Evolutionary conservation across 2,329 filamentous ascomycete genomes (phyloP).

Genomic region (Fusarium lyarnte): DNA sequence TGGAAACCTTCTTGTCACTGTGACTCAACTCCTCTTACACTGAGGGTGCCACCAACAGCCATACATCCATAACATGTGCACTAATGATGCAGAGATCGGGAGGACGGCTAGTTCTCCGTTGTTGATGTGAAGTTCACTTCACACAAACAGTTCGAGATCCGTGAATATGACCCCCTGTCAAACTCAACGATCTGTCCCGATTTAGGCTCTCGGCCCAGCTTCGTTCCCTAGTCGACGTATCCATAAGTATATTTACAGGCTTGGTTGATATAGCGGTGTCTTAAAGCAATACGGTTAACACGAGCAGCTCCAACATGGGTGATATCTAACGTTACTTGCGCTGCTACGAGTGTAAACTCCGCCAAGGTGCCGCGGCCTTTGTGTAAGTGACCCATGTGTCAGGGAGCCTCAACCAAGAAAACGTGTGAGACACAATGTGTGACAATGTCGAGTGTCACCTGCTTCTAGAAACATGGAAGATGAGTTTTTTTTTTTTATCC

Average conservation of each 20-base stretch:
- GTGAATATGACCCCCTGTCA: conserved; percentile 13
- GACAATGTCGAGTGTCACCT: neutral
- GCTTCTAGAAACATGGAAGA: conserved; percentile 9
- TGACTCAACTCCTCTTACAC: conserved; percentile 7
- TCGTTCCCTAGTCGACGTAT: conserved; percentile 16
- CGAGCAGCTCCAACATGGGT: neutral
- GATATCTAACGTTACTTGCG: neutral
- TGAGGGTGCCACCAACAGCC: conserved; percentile 1
- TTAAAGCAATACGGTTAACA: neutral
- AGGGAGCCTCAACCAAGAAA: neutral
- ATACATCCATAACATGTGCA: neutral
- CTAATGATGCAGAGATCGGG: conserved; percentile 8
- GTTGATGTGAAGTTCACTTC: neutral
- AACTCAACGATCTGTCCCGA: conserved; percentile 30
- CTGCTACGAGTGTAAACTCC: neutral
- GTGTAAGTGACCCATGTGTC: conserved; percentile 16
- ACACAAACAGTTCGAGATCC: conserved; percentile 2
- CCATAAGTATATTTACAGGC: neutral
- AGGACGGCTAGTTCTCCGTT: conserved; percentile 8
- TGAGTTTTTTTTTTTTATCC: conserved; percentile 18
- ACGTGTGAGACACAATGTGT: conserved; percentile 5
- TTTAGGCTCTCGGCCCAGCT: conserved; percentile 16
- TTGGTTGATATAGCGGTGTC: neutral
- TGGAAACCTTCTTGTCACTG: neutral
- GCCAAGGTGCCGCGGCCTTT: neutral